Evolutionary conservation across 2,329 filamentous ascomycete genomes (phyloP).

Genomic region (Torrubiella hemipterigena): DNA sequence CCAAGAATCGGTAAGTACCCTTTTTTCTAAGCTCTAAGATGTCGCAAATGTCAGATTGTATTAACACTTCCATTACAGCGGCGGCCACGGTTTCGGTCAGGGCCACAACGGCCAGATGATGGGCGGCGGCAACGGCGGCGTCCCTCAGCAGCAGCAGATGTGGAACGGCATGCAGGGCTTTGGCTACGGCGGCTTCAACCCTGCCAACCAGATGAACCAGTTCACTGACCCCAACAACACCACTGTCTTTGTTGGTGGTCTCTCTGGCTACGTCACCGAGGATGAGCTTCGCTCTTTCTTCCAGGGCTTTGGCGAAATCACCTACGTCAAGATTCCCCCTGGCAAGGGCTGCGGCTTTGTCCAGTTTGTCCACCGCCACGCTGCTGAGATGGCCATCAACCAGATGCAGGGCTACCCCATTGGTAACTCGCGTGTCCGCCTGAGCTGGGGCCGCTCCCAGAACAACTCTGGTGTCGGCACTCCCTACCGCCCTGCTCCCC

Average conservation of each 20-base stretch:
- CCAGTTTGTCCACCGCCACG: constrained; percentile 96
- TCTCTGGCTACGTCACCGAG: constrained; percentile 96
- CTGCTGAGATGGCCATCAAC: constrained; percentile 99
- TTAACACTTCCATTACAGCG: constrained; percentile 11
- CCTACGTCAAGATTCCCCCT: constrained; percentile 98
- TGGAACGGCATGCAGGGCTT: constrained; percentile 21
- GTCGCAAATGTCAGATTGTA: neutral
- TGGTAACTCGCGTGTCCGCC: constrained; percentile 91
- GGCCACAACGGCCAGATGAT: constrained; percentile 34
- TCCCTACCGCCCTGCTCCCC: constrained; percentile 86
- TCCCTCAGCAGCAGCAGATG: constrained; percentile 36
- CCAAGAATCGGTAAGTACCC: constrained; percentile 63
- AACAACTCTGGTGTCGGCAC: constrained; percentile 99
- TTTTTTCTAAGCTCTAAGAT: neutral
- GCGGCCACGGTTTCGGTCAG: constrained; percentile 28
- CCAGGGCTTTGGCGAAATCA: constrained; percentile 98
- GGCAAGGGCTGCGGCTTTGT: constrained; percentile 99
- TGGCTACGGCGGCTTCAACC: constrained; percentile 33
- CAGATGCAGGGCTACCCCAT: constrained; percentile 99
- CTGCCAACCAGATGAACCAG: constrained; percentile 72
- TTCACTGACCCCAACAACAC: constrained; percentile 99
- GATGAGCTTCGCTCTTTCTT: constrained; percentile 99
- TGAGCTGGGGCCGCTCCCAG: constrained; percentile 96
- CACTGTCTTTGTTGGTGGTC: constrained; percentile 92
- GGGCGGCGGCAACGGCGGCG: constrained; percentile 25